Percentiles rank a stretch among this genome's conserved stretches.
These are phyloP conservation scores for Trichosanthes cucumerina DNA, from an alignment of 306 rosid species.

Conservation along the genomic window DNA sequence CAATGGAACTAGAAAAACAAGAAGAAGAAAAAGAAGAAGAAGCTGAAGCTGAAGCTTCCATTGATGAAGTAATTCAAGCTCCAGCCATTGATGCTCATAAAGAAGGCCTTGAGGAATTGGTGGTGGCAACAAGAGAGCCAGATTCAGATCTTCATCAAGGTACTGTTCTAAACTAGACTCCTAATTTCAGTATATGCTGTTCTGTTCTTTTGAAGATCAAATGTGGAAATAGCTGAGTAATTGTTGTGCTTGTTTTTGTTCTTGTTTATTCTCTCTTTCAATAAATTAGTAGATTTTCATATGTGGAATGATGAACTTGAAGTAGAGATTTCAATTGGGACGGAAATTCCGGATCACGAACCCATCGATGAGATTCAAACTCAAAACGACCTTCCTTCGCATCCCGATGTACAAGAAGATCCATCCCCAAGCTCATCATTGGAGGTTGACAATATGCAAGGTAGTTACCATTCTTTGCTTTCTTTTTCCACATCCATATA, in stretches of 20 bases:
- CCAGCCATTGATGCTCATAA: slow-evolving; percentile 18
- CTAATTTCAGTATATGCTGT: not conserved
- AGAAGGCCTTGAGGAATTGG: slow-evolving; percentile 12
- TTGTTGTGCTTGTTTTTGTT: not conserved
- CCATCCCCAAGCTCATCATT: slow-evolving; percentile 41
- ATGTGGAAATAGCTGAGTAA: not conserved
- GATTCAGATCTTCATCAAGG: slow-evolving; percentile 43
- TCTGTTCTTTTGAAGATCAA: not conserved
- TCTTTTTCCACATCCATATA: not conserved
- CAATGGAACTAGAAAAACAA: not conserved
- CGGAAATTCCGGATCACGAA: slow-evolving; percentile 84
- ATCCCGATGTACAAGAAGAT: slow-evolving; percentile 28
- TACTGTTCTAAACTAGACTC: slow-evolving; percentile 5
- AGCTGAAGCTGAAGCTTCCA: slow-evolving; percentile 14
- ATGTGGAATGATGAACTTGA: slow-evolving; percentile 46
- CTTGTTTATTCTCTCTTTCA: not conserved
- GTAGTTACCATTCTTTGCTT: slow-evolving; percentile 24
- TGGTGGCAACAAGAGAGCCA: slow-evolving; percentile 21
- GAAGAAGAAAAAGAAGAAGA: not conserved
- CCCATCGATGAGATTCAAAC: slow-evolving; percentile 46
- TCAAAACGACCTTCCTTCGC: slow-evolving; percentile 21
- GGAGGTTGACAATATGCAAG: slow-evolving; percentile 25
- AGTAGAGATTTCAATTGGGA: slow-evolving; percentile 70
- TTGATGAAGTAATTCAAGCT: slow-evolving; percentile 25
- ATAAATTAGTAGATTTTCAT: slow-evolving; percentile 31